phyloP scores from a whole-genome alignment of 148 eudicot genomes.

The Rheum nobile region DNA sequence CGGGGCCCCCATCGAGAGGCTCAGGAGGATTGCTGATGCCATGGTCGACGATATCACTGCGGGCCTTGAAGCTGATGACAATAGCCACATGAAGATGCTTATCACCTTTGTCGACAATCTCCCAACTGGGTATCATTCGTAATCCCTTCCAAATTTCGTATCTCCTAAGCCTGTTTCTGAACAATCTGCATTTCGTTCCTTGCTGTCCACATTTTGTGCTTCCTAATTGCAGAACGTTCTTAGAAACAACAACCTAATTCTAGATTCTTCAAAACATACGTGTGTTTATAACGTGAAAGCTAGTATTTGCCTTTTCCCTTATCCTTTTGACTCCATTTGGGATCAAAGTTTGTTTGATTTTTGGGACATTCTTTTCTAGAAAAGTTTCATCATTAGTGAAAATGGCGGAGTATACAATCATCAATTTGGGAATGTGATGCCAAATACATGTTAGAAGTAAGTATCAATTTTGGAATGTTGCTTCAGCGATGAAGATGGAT shows the following conservation, averaged over 20 bases:
- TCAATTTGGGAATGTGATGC: neutral
- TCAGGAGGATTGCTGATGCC: constrained; percentile 49
- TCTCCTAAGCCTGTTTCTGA: too few relatives aligned
- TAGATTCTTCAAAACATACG: neutral
- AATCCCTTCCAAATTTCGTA: neutral
- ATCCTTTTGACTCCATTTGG: neutral
- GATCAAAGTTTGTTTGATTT: neutral
- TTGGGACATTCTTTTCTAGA: neutral
- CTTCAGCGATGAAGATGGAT: constrained; percentile 52
- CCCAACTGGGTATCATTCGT: constrained; percentile 37
- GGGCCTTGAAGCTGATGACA: constrained; percentile 47
- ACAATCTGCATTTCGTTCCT: neutral
- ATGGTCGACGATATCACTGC: constrained; percentile 63
- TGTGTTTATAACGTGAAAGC: neutral
- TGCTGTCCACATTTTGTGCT: neutral
- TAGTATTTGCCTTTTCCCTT: neutral
- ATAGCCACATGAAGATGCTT: constrained; percentile 50
- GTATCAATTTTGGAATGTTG: neutral
- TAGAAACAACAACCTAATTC: neutral
- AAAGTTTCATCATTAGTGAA: neutral
- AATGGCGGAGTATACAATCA: neutral
- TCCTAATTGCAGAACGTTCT: neutral
- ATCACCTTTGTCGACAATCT: constrained; percentile 61
- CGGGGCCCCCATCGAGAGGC: constrained; percentile 29
- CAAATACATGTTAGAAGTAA: neutral